These are phyloP conservation scores for Didymellaceae sp. DNA, from an alignment of 2,329 filamentous ascomycete genomes.

Conservation along the genomic window DNA sequence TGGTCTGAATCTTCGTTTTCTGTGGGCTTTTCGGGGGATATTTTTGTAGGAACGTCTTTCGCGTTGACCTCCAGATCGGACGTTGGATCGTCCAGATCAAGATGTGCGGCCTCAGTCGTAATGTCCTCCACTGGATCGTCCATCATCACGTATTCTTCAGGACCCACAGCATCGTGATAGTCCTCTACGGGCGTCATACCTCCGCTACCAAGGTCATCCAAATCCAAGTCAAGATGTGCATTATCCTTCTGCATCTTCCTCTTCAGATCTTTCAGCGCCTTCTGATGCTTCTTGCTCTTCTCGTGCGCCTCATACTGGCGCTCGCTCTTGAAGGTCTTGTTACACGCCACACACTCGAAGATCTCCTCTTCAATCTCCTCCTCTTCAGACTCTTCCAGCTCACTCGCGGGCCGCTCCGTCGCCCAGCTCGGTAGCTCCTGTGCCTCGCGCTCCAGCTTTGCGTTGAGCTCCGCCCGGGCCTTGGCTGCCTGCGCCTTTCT, in stretches of 20 bases:
- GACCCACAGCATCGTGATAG: conserved; percentile 3
- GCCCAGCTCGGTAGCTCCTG: conserved; percentile 78
- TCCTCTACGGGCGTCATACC: conserved; percentile 42
- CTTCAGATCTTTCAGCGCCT: conserved; percentile 80
- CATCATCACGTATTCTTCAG: conserved; percentile 34
- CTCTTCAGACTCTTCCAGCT: conserved; percentile 61
- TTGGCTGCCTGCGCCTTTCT: conserved; percentile 84
- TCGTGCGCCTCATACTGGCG: conserved; percentile 91
- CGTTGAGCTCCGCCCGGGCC: conserved; percentile 79
- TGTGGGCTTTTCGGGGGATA: neutral
- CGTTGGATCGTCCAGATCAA: conserved; percentile 19
- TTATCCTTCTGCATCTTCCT: conserved; percentile 86
- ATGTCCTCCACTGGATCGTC: conserved; percentile 26
- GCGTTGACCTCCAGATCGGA: conserved; percentile 36
- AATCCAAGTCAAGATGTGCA: conserved; percentile 61
- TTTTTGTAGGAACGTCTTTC: conserved; percentile 13
- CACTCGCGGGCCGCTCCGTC: conserved; percentile 62
- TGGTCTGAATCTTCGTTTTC: conserved; percentile 27
- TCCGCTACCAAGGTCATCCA: conserved; percentile 50
- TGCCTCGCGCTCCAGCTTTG: conserved; percentile 70
- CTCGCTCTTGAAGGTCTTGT: conserved; percentile 82
- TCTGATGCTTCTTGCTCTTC: conserved; percentile 94
- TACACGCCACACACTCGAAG: conserved; percentile 68
- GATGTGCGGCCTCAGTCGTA: conserved; percentile 21
- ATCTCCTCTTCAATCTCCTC: conserved; percentile 55